Evolutionary conservation across 2,329 filamentous ascomycete genomes (phyloP).

Genomic region (Juglanconis sp.): DNA sequence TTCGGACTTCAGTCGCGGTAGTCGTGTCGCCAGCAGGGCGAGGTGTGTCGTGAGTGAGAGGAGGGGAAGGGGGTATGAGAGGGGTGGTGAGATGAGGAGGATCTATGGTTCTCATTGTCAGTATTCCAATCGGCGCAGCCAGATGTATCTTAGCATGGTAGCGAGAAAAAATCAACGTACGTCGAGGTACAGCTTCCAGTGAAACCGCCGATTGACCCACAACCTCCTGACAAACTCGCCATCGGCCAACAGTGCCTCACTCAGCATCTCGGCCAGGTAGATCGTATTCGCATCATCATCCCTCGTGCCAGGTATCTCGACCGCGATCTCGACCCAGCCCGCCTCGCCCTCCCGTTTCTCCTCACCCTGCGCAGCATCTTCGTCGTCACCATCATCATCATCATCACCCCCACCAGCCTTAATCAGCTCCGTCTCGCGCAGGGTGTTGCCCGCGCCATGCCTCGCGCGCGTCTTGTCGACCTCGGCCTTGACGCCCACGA

Average conservation of each 20-base stretch:
- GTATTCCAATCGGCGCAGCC: not conserved
- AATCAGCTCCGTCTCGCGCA: conserved; percentile 21
- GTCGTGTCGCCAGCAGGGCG: conserved; percentile 80
- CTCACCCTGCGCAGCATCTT: conserved; percentile 21
- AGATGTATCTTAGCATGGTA: not conserved
- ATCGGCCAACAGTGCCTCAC: conserved; percentile 77
- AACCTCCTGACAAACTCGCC: conserved; percentile 67
- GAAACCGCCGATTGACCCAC: conserved; percentile 86
- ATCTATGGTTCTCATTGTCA: conserved; percentile 55
- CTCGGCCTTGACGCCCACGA: conserved; percentile 94
- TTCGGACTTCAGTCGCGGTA: conserved; percentile 83
- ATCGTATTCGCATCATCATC: conserved; percentile 90
- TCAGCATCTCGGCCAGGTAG: conserved; percentile 83
- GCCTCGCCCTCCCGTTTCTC: conserved; percentile 43
- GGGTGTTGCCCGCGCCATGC: conserved; percentile 27
- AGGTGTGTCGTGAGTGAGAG: conserved; percentile 92
- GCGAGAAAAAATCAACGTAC: conserved; percentile 49
- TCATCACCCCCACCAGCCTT: conserved; percentile 30
- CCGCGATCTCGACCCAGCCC: conserved; percentile 84
- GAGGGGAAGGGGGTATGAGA: conserved; percentile 89
- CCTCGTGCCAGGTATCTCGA: conserved; percentile 86
- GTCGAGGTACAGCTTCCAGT: conserved; percentile 95
- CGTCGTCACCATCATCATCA: conserved; percentile 34
- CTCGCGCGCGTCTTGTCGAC: conserved; percentile 65
- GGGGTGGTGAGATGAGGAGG: conserved; percentile 84